Conservation (phyloP, 228 moss, liverwort and hornwort species). For the Sphagnum magellanicum region DNA sequence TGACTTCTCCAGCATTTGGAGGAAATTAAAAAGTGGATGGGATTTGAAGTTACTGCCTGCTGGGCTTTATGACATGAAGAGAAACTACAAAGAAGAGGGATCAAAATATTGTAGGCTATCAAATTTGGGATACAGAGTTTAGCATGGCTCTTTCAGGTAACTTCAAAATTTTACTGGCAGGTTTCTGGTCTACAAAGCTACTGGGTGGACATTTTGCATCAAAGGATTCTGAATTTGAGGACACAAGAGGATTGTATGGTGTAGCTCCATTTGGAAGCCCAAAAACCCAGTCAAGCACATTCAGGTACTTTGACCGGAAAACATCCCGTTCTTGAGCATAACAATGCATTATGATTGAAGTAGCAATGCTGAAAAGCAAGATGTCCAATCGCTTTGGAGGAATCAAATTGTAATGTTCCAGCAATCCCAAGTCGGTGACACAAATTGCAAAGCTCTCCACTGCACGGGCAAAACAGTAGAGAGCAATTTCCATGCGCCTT, state of each 20-base stretch:
- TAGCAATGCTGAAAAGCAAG: constrained; percentile 79
- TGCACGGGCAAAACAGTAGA: constrained; percentile 51
- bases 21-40: too few species aligned
- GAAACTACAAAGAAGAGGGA: too few species aligned
- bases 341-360: constrained; percentile 97
- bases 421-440: constrained; percentile 23
- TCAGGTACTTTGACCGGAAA: constrained; percentile 92
- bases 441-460: constrained; percentile 52
- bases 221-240: constrained; percentile 16
- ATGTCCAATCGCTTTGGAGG: constrained; percentile 64
- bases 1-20: too few species aligned
- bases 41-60: too few species aligned
- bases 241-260: constrained; percentile 13
- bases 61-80: too few species aligned
- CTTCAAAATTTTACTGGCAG: too few species aligned
- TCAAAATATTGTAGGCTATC: too few species aligned
- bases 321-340: constrained; percentile 93
- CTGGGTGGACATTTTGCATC: background rate
- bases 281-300: constrained; percentile 98
- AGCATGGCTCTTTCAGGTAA: too few species aligned
- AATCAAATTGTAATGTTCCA: constrained; percentile 14
- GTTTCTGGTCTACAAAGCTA: too few species aligned
- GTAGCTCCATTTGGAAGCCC: constrained; percentile 72
- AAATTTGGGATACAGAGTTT: too few species aligned
- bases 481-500: constrained; percentile 50